Percentiles rank a stretch among this genome's conserved stretches.
Conservation (phyloP, 2,329 filamentous ascomycete genomes). For the Paraconiothyrium brasiliense region DNA sequence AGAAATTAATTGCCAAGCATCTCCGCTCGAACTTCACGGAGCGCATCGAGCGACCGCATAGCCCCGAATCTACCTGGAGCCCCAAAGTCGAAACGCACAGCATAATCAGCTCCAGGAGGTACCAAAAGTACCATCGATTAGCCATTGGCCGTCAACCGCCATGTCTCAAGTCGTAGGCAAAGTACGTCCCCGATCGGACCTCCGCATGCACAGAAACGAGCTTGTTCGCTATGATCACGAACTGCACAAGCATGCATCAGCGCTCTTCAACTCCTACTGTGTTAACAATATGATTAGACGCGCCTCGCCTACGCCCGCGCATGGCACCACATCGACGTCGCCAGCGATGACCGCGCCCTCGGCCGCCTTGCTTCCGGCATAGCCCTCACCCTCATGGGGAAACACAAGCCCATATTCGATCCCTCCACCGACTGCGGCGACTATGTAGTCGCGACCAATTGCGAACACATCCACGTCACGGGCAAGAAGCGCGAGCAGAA, state of each 20-base stretch:
- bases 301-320: constrained; percentile 94
- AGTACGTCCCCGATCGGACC: constrained; percentile 59
- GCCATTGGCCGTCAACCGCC: constrained; percentile 40
- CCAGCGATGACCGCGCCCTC: constrained; percentile 75
- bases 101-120: constrained; percentile 10
- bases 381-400: constrained; percentile 91
- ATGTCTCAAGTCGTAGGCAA: constrained; percentile 85
- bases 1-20: constrained; percentile 27
- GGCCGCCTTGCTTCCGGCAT: constrained; percentile 90
- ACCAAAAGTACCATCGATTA: constrained; percentile 10
- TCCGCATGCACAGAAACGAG: constrained; percentile 23
- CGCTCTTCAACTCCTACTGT: not conserved
- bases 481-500: constrained; percentile 95
- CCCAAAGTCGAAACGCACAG: constrained; percentile 6
- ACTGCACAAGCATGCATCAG: not conserved
- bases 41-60: constrained; percentile 9
- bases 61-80: constrained; percentile 5
- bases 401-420: constrained; percentile 98
- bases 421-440: constrained; percentile 98
- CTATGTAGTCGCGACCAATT: constrained; percentile 95
- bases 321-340: constrained; percentile 90
- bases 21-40: constrained; percentile 17
- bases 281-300: constrained; percentile 67
- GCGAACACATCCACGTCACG: constrained; percentile 84
- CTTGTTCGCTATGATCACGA: not conserved